Evolutionary conservation across 2,329 filamentous ascomycete genomes (phyloP), one percentile per base, ranked within the genome.

Genomic region (Zymoseptoria brevis): DNA sequence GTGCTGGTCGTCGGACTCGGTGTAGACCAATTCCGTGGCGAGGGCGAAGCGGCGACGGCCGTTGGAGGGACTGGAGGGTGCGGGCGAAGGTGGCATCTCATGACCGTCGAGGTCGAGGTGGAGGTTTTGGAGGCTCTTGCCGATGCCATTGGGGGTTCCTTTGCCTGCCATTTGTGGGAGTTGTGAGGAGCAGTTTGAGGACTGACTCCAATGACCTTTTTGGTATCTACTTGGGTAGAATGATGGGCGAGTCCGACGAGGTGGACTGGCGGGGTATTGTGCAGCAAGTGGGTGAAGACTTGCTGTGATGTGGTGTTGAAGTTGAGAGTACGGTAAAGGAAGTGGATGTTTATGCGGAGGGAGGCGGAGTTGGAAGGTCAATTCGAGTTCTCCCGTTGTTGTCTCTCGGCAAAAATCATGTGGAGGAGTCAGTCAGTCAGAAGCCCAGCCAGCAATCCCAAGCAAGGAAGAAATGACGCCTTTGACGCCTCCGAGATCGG

Each of bases 21-120:
- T 97, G 75, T 93, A 97, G 61, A 99, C 94, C 63, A 99, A 80
- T 77, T 99, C 94, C 4, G 94, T 99, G 59, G 93, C 93, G 62
- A 99, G 84, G 52, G 92, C 91, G 76, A 97, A 99, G 67, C 90
- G 89, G 66, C 88, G 85, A 66, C 88, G 85, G 64, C 90, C 91
- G 72, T 87, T 88, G 72, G 87, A 84, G 22, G 94, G 94, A 71
- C 88, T 96, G 16, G 93, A 97, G 2, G 93, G 91, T 22, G 94
- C 90, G 1, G 94, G 94, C 7, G 94, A 96, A 0, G 92, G 92
- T 55, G 92, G 92, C 55, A 96, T 80, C 69, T 92, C 80, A 76
- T 95, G 88, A 50, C 90, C 90, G 69, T 93, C 88, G 60, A 91
- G 79, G 73, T 96, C 90, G 11, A 53, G 22, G 11, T 41, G 1